phyloP scores from a whole-genome alignment of 768 basidiomycete genomes.

The Mycena floridula region DNA sequence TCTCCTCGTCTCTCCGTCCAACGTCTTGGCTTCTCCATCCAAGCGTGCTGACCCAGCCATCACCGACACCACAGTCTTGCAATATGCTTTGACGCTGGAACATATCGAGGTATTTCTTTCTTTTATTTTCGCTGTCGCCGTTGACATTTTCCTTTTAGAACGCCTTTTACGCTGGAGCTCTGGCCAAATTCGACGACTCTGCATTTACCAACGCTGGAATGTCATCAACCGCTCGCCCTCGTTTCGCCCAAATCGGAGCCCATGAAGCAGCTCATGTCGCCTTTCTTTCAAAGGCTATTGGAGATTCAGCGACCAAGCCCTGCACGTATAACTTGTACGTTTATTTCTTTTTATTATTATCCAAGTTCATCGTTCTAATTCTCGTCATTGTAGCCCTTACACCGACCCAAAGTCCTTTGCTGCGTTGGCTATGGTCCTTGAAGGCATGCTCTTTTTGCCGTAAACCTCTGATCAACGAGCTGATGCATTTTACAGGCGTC shows the following conservation, averaged over 20 bases:
- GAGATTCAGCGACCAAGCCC: conserved; percentile 41
- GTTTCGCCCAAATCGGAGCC: conserved; percentile 41
- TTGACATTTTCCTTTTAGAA: no score
- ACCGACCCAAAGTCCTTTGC: conserved; percentile 43
- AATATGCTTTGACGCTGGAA: conserved; percentile 44
- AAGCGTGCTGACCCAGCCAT: no score
- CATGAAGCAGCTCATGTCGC: conserved; percentile 51
- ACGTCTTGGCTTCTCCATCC: background rate
- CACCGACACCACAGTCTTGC: no score
- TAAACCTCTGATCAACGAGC: no score
- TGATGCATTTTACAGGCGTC: no score
- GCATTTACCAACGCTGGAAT: conserved; percentile 45
- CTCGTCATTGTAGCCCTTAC: conserved; percentile 41
- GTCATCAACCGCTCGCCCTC: conserved; percentile 36
- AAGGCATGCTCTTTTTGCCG: no score
- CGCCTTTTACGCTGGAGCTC: conserved; percentile 35
- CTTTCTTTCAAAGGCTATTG: conserved; percentile 30
- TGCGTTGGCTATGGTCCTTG: conserved; percentile 45
- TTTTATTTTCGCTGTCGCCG: no score
- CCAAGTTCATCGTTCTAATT: background rate
- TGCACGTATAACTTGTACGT: conserved; percentile 57
- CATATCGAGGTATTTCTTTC: conserved; percentile 42
- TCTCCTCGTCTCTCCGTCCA: no score
- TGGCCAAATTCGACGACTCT: conserved; percentile 35
- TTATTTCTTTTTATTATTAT: background rate